Evolutionary conservation across 805 yeast species (phyloP).

Genomic region (Wickerhamiella parazyma): DNA sequence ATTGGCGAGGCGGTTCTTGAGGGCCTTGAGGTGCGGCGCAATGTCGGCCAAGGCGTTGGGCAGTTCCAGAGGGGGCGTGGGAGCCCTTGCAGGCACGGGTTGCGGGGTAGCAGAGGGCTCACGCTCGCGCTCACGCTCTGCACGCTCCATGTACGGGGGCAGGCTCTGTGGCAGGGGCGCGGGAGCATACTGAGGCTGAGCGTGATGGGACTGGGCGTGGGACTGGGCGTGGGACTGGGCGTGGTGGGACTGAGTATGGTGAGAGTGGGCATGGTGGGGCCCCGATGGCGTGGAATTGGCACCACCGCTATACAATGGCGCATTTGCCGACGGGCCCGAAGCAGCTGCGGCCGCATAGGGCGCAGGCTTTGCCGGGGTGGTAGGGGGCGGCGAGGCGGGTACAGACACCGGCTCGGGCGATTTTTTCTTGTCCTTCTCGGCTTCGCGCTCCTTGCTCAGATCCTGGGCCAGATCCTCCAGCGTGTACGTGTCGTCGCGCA

Average conservation of each 20-base stretch:
- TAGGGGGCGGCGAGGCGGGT: constrained; percentile 15
- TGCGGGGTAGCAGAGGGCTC: neutral
- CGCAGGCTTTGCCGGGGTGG: constrained; percentile 7
- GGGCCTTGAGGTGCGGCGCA: constrained; percentile 30
- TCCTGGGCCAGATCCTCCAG: constrained; percentile 28
- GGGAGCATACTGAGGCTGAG: constrained; percentile 12
- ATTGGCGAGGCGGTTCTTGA: neutral
- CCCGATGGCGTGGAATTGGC: too few species aligned
- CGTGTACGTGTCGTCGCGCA: constrained; percentile 23
- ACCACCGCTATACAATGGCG: too few species aligned
- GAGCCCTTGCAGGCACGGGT: neutral
- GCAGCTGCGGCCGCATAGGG: constrained; percentile 23
- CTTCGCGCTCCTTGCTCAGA: constrained; percentile 21
- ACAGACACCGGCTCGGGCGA: constrained; percentile 14
- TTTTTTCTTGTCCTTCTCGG: constrained; percentile 17
- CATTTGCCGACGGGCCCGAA: constrained; percentile 9
- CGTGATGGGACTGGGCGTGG: too few species aligned
- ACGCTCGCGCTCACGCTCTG: neutral
- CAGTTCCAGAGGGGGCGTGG: neutral
- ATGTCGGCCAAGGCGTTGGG: constrained; percentile 34
- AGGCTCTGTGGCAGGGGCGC: constrained; percentile 18
- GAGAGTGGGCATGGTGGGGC: too few species aligned
- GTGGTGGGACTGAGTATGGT: too few species aligned
- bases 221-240: too few species aligned
- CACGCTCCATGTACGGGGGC: constrained; percentile 11